Base-by-base conservation (phyloP, 148 eudicot species). In the Rhododendron ovatum region DNA sequence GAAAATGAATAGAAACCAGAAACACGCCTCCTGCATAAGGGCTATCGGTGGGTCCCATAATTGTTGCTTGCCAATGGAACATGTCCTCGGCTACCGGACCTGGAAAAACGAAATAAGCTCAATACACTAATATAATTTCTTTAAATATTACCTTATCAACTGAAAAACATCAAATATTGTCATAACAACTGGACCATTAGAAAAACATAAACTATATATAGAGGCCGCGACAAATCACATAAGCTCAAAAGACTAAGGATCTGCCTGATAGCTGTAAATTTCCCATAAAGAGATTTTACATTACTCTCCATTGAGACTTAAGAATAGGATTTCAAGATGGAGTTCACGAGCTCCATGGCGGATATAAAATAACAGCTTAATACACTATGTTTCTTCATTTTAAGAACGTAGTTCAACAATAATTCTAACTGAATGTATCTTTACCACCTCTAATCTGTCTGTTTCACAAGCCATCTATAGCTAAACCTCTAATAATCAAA, bases 71-170 rank as follows among this genome's bases (percentile, higher is more conserved):
- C 89, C 89, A 87, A 78, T 87, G 91, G 71, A 89, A 89, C 91
- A 89, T 89, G 76, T 89, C 91, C 67, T 89, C 91, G 24, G 86
- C 91, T 1, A 89, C 91, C 47, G 91, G 91, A 87, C 91, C 91
- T 89, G 77, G 24, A 9, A 17, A 84, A 33, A 73, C 33, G 11
- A 73, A 24, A n/a, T 47, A 28, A 28, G 59, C 33, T 47, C 35
- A 50, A 26, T 26, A 80, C 12, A 35, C 80, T 8, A 41, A 43
- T 20, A 41, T 15, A 80, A 71, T 48, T 26, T 50, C 61, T 55
- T 15, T 0, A 55, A 55, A 55, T 17, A 4, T 22, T 18, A 55
- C 24, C 18, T 55, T 18, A 55, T 55, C 7, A 55, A 55, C 18
- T 55, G 61, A 18, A 55, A 55, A 55, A 18, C 22, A 80, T 26